Evolutionary conservation across 2,329 filamentous ascomycete genomes (phyloP).

Genomic region (Aureobasidium musti): DNA sequence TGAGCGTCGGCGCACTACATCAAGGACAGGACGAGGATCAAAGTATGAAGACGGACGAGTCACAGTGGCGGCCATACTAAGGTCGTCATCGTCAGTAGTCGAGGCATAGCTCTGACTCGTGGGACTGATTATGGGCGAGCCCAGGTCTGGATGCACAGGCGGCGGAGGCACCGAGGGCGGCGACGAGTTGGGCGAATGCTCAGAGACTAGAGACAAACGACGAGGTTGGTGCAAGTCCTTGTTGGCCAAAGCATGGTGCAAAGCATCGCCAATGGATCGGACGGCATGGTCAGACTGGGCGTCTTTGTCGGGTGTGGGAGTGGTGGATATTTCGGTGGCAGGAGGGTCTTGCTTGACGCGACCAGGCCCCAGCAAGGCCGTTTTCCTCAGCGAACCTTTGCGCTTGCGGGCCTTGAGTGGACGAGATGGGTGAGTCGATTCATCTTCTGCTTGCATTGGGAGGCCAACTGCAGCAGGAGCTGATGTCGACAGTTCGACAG

Average conservation of each 20-base stretch:
- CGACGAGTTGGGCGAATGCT: slow-evolving; percentile 25
- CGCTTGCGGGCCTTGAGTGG: slow-evolving; percentile 65
- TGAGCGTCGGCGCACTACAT: slow-evolving; percentile 31
- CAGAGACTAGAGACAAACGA: slow-evolving; percentile 28
- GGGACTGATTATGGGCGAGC: slow-evolving; percentile 41
- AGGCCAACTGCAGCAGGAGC: slow-evolving; percentile 19
- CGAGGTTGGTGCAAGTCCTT: slow-evolving; percentile 26
- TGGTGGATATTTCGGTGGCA: slow-evolving; percentile 33
- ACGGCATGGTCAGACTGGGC: slow-evolving; percentile 30
- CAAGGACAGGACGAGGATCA: slow-evolving; percentile 32
- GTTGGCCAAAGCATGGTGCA: slow-evolving; percentile 9
- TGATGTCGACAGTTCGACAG: slow-evolving; percentile 8
- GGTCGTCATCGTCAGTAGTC: slow-evolving; percentile 82
- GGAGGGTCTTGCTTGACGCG: slow-evolving; percentile 42
- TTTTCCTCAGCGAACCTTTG: slow-evolving; percentile 83
- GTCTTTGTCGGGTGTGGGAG: neutral
- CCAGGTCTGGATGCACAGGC: slow-evolving; percentile 21
- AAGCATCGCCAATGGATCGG: slow-evolving; percentile 23
- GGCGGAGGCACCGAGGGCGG: slow-evolving; percentile 20
- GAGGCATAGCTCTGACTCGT: slow-evolving; percentile 62
- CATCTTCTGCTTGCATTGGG: slow-evolving; percentile 33
- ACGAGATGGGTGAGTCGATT: slow-evolving; percentile 53
- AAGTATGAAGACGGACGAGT: slow-evolving; percentile 38
- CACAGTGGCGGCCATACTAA: slow-evolving; percentile 33
- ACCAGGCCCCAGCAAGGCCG: slow-evolving; percentile 76